Conservation (phyloP, 2,329 filamentous ascomycete species). For the Arthrobotrys pseudoclavata region DNA sequence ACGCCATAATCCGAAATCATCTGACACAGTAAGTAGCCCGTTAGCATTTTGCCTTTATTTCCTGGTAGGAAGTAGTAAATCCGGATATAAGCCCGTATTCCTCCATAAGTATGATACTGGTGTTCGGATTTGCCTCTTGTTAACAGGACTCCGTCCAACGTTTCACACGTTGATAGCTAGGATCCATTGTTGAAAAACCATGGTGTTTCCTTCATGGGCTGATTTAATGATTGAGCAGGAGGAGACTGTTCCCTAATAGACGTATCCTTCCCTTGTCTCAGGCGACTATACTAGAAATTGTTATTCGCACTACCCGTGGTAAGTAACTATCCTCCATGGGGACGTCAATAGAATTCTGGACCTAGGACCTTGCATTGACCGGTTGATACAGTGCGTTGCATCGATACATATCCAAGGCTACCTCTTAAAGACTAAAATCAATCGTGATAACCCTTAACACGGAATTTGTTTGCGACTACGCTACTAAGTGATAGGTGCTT, state of each 20-base stretch:
- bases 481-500: neutral
- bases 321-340: neutral
- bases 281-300: neutral
- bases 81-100: conserved; percentile 43
- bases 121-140: conserved; percentile 26
- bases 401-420: neutral
- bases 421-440: neutral
- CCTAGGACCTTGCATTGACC: neutral
- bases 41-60: neutral
- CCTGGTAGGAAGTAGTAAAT: neutral
- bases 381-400: neutral
- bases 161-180: conserved; percentile 36
- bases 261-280: neutral
- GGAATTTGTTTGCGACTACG: neutral
- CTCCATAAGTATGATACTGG: conserved; percentile 5
- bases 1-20: neutral
- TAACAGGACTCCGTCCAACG: conserved; percentile 33
- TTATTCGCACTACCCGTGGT: neutral
- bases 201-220: conserved; percentile 20
- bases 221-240: conserved; percentile 10
- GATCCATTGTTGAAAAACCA: conserved; percentile 10
- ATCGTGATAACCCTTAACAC: neutral
- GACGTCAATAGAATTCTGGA: neutral
- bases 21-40: neutral
- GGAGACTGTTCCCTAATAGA: neutral